Percentiles rank a stretch among this genome's conserved stretches.
Evolutionary conservation across 805 yeast genomes (phyloP).

Genomic region (Candida montana): DNA sequence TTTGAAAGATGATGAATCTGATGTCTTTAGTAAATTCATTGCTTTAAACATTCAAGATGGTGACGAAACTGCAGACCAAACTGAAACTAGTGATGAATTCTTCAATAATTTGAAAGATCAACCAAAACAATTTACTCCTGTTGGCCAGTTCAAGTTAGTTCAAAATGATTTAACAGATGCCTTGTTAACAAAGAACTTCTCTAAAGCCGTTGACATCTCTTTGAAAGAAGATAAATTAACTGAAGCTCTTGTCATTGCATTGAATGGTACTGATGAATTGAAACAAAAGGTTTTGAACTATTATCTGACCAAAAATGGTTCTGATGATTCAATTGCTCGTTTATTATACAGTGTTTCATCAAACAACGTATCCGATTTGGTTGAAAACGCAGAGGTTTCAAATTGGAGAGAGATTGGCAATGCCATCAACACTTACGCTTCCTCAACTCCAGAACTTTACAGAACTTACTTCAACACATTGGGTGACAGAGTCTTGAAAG

Average conservation of each 20-base stretch:
- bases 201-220: slow-evolving; percentile 63
- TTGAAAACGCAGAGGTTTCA: slow-evolving; percentile 65
- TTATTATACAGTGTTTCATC: slow-evolving; percentile 61
- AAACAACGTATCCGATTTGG: slow-evolving; percentile 58
- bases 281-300: slow-evolving; percentile 66
- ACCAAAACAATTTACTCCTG: slow-evolving; percentile 34
- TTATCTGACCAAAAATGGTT: slow-evolving; percentile 57
- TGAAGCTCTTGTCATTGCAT: slow-evolving; percentile 81
- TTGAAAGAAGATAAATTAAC: slow-evolving; percentile 55
- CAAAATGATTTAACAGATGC: slow-evolving; percentile 40
- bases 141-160: slow-evolving; percentile 46
- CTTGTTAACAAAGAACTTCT: slow-evolving; percentile 57
- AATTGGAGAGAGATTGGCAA: slow-evolving; percentile 84
- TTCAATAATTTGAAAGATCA: slow-evolving; percentile 30
- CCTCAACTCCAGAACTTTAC: slow-evolving; percentile 40
- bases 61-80: slow-evolving; percentile 23
- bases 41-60: slow-evolving; percentile 27
- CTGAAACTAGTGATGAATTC: slow-evolving; percentile 31
- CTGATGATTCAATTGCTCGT: slow-evolving; percentile 55
- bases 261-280: slow-evolving; percentile 56
- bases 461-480: slow-evolving; percentile 53
- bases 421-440: slow-evolving; percentile 57
- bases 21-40: slow-evolving; percentile 43
- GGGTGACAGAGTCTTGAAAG: slow-evolving; percentile 68
- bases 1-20: slow-evolving; percentile 48